Base-by-base conservation (phyloP, 2,329 filamentous ascomycete genomes). In the Fusarium phyllophilum region DNA sequence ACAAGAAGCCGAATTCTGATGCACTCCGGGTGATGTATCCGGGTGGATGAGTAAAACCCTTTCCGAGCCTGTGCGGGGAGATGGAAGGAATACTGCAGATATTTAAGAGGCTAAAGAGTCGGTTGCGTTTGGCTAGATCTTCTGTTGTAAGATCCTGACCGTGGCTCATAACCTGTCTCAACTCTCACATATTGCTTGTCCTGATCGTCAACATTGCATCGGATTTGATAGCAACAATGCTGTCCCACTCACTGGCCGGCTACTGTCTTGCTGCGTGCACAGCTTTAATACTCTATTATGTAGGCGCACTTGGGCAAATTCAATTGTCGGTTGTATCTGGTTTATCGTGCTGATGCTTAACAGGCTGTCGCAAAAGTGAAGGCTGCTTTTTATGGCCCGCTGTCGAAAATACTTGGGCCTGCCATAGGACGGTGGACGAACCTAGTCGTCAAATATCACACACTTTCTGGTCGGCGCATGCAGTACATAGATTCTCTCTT, bases 271-370 rank as follows among this genome's bases (percentile, higher is more conserved):
- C 15, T 34, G 17, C 17, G 3, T 51, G 15, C 5, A 24, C 12
- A 10, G n/a, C 17, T 10, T 24, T 51, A 1, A 14, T 51, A 34
- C 31, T 51, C 5, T 51, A 51, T 34, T 34, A 51, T 34, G 31
- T 51, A 0, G 3, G 48, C 3, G 1, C 0, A 10, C 11, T 24
- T 20, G 8, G 22, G 18, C 5, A 18, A 18, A 1, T 0, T 9
- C 7, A 6, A 1, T 24, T 34, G 1, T 6, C 5, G 3, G 2
- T 7, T 58, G 2, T 6, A 36, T 29, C 5, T 9, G 13, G 2
- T 15, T 34, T 3, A 10, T 2, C 3, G 2, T 20, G 12, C 24
- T 38, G 6, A 48, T 11, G 3, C 10, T 6, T 13, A 20, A 1
- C 8, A 62, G 38, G 20, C 24, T 22, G 11, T 64, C 12, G 3